Base-by-base conservation (phyloP, 192 early-diverging fungal genomes). In the Chytriomyces confervae region DNA sequence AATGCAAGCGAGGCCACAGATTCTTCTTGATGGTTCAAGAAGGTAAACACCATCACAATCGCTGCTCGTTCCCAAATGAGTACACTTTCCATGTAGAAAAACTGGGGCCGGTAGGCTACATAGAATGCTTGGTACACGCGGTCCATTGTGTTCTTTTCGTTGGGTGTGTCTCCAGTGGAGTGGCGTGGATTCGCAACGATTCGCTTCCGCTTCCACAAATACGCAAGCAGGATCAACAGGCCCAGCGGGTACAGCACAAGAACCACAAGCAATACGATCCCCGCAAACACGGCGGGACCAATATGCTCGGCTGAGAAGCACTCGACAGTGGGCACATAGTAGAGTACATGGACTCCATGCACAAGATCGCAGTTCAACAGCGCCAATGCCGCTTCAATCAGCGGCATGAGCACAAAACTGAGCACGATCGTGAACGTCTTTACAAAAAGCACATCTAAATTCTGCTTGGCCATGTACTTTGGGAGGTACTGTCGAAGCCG, bases 21-120 rank as follows among this genome's bases (percentile, higher is more conserved):
- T 13, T 57, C 53, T 57, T 72, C 61, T 20, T 27, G 23, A 16
- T 78, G 51, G 29, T 69, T 53, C 11, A 78, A 24, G 20, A 78
- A 61, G 10, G 77, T 78, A 48, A 70, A 78, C 23, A 70, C 18
- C 29, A 78, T 27, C 16, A 70, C 77, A 61, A 78, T 70, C 6
- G 51, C 43, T 10, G 50, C 77, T 0, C 68, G 4, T 70, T 78
- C 77, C 51, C 67, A 63, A 60, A 78, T 69, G 44, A 78, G 27
- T 4, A 66, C n/a, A 13, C 53, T n/a, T 62, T 78, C 77, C 60
- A 67, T 67, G n/a, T 49, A 76, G 18, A 76, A 62, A 65, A 67
- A 76, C 48, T 70, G 7, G 6, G 53, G 68, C 24, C 61, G n/a
- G 44, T 78, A 78, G 4, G 51, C 51, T 29, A 70, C 24, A 61